These are phyloP conservation scores for Penicillium egyptiacum DNA, from an alignment of 495 filamentous ascomycete species.

Conservation along the genomic window DNA sequence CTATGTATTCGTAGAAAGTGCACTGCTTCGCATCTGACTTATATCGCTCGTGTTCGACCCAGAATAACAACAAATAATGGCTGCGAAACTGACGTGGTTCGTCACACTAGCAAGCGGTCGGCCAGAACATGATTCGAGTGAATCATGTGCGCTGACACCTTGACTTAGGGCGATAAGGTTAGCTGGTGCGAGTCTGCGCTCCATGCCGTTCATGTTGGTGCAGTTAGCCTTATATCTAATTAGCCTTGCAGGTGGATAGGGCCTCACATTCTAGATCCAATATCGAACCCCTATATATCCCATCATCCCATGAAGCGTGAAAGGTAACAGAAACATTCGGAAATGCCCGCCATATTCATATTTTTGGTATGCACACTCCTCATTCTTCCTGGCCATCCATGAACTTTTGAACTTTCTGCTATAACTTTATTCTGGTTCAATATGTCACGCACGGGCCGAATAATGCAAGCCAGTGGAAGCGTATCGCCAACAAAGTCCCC, in stretches of 20 bases:
- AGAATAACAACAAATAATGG: background rate
- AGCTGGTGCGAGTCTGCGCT: conserved; percentile 9
- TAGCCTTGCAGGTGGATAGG: conserved; percentile 19
- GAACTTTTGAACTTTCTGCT: background rate
- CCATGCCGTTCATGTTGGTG: conserved; percentile 17
- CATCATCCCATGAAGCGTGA: conserved; percentile 1
- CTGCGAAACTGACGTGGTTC: background rate
- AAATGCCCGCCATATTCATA: background rate
- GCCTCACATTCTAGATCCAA: conserved; percentile 2
- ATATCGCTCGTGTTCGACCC: background rate
- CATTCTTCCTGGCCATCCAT: too few species aligned
- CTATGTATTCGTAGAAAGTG: background rate
- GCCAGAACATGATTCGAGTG: background rate
- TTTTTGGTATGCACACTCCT: background rate
- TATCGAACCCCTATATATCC: conserved; percentile 4
- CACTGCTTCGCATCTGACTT: background rate
- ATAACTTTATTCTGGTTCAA: conserved; percentile 6
- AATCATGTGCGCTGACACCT: conserved; percentile 10
- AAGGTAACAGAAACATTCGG: background rate
- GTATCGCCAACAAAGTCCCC: conserved; percentile 43
- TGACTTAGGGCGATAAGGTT: conserved; percentile 28
- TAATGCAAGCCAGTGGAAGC: conserved; percentile 31
- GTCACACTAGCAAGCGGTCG: background rate
- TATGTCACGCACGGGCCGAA: conserved; percentile 23
- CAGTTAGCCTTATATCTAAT: conserved; percentile 13